Percentiles rank a stretch among this genome's conserved stretches.
phyloP scores from a whole-genome alignment of 192 early-diverging fungal species.

The Backusella tarrabulga region DNA sequence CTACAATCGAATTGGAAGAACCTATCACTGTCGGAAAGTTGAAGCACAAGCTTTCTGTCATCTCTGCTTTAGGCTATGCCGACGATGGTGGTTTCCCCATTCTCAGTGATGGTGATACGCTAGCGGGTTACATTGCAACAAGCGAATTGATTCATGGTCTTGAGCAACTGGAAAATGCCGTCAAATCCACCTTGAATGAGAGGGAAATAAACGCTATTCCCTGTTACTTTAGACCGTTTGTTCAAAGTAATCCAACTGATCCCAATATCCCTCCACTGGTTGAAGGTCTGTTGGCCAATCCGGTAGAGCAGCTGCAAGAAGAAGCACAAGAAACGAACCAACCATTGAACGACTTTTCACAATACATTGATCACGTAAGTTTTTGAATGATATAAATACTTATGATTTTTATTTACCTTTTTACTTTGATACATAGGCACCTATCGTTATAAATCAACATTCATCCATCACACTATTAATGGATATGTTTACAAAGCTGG shows the following conservation, averaged over 20 bases:
- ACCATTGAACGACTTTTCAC: conserved; percentile 33
- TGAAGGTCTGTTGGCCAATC: not conserved
- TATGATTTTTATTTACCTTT: not conserved
- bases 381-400: not conserved
- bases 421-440: conserved; percentile 53
- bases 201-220: conserved; percentile 7
- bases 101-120: conserved; percentile 48
- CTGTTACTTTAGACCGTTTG: conserved; percentile 13
- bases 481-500: conserved; percentile 83
- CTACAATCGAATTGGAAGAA: conserved; percentile 64
- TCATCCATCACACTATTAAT: conserved; percentile 84
- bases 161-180: conserved; percentile 29
- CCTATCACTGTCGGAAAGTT: conserved; percentile 57
- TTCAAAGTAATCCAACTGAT: not conserved
- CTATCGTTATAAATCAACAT: conserved; percentile 68
- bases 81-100: conserved; percentile 78
- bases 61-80: conserved; percentile 55
- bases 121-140: conserved; percentile 82
- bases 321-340: not conserved
- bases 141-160: conserved; percentile 77
- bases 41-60: conserved; percentile 49
- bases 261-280: not conserved
- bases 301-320: not conserved
- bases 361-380: conserved; percentile 37
- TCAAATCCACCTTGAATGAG: conserved; percentile 9